Evolutionary conservation across 148 eudicot genomes (phyloP).

Genomic region (Chenopodium formosanum): DNA sequence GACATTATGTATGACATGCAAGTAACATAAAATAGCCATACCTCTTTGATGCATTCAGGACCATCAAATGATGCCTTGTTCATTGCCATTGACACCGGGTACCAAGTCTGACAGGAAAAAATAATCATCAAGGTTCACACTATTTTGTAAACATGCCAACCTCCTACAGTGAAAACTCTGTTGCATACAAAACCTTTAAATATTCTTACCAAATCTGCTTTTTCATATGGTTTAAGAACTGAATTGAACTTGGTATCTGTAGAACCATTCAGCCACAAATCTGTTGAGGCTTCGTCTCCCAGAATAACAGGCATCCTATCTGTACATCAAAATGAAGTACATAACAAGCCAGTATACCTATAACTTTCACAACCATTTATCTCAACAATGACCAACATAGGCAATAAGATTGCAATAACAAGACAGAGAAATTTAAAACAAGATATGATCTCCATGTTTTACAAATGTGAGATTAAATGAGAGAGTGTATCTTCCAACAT

Average conservation of each 20-base stretch:
- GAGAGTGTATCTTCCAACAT: neutral
- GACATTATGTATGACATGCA: neutral
- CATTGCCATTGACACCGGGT: slow-evolving; percentile 83
- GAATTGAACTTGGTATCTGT: slow-evolving; percentile 53
- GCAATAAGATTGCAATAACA: neutral
- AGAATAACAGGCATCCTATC: slow-evolving; percentile 98
- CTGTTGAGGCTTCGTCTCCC: slow-evolving; percentile 62
- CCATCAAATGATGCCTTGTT: slow-evolving; percentile 84
- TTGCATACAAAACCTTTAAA: neutral
- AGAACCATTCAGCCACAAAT: slow-evolving; percentile 68
- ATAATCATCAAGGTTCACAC: slow-evolving; percentile 1
- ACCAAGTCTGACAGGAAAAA: slow-evolving; percentile 62
- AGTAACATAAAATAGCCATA: slow-evolving; percentile 25
- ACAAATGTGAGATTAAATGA: too few species aligned
- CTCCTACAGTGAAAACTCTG: neutral
- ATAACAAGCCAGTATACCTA: neutral
- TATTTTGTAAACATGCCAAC: neutral
- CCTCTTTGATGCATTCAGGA: slow-evolving; percentile 97
- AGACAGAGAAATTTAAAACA: neutral
- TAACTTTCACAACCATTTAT: neutral
- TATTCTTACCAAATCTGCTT: slow-evolving; percentile 64
- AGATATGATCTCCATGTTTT: neutral
- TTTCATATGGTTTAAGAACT: slow-evolving; percentile 75
- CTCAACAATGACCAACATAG: neutral
- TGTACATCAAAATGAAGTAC: slow-evolving; percentile 22